Conservation (phyloP, 2,329 filamentous ascomycete genomes). For the Paraphoma chrysanthemicola region DNA sequence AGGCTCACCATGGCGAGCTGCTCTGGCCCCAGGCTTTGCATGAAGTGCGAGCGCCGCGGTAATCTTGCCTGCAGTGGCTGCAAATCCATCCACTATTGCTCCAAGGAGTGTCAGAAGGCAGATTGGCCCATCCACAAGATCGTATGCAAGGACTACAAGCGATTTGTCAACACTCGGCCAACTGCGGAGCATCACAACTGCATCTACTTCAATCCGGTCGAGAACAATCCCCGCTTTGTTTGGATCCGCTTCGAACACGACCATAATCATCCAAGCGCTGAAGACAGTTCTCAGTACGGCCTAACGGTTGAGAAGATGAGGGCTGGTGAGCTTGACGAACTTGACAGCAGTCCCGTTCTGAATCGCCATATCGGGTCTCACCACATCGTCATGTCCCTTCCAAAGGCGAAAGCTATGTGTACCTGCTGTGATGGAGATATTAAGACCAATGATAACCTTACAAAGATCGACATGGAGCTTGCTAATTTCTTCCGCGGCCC, state of each 20-base stretch:
- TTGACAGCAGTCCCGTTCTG: too few relatives aligned
- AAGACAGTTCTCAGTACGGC: too few relatives aligned
- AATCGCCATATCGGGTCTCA: too few relatives aligned
- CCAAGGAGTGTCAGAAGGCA: constrained; percentile 20
- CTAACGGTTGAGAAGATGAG: too few relatives aligned
- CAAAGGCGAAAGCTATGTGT: too few relatives aligned
- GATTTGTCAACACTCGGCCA: not conserved
- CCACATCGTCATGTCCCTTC: too few relatives aligned
- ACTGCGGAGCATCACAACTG: not conserved
- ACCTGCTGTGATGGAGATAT: too few relatives aligned
- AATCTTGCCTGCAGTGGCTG: not conserved
- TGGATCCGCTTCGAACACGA: constrained; percentile 17
- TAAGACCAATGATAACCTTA: too few relatives aligned
- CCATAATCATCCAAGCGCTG: too few relatives aligned
- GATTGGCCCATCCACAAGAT: constrained; percentile 32
- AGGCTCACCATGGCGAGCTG: not conserved
- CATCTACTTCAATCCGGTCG: constrained; percentile 13
- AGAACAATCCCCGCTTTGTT: constrained; percentile 10
- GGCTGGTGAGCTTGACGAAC: too few relatives aligned
- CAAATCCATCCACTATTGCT: constrained; percentile 8
- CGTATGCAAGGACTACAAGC: constrained; percentile 19
- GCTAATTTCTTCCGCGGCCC: too few relatives aligned
- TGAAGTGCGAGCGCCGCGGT: not conserved
- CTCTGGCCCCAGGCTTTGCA: not conserved
- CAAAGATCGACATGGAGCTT: too few relatives aligned